phyloP scores from a whole-genome alignment of 805 yeast genomes.

The Candida fluviatilis region DNA sequence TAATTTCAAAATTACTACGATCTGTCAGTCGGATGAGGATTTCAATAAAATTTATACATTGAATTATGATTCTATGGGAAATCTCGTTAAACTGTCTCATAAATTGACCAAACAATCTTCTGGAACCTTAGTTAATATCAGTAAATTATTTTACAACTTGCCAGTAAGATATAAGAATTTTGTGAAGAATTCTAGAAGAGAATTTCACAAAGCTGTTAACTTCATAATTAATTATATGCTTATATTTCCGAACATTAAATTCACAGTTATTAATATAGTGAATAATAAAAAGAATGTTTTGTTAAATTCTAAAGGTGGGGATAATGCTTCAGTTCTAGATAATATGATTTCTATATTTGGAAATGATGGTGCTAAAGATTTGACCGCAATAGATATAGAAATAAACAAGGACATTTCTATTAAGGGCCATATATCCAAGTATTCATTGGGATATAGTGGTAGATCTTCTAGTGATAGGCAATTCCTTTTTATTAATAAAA shows the following conservation, averaged over 20 bases:
- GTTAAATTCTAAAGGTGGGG: constrained; percentile 58
- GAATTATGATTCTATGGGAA: constrained; percentile 54
- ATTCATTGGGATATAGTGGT: constrained; percentile 63
- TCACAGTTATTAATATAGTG: constrained; percentile 52
- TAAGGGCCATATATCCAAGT: constrained; percentile 67
- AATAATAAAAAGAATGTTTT: constrained; percentile 45
- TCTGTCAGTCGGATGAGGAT: constrained; percentile 28
- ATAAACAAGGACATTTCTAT: constrained; percentile 36
- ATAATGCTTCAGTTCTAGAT: constrained; percentile 29
- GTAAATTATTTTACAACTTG: constrained; percentile 57
- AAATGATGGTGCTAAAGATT: constrained; percentile 53
- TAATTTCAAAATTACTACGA: constrained; percentile 44
- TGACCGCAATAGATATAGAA: constrained; percentile 45
- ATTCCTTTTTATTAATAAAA: constrained; percentile 60
- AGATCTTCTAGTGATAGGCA: constrained; percentile 74
- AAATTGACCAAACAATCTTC: constrained; percentile 35
- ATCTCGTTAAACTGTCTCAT: constrained; percentile 29
- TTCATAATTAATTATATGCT: constrained; percentile 67
- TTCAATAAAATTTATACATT: constrained; percentile 59
- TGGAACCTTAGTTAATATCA: constrained; percentile 66
- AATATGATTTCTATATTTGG: constrained; percentile 73
- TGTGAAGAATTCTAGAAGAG: constrained; percentile 60
- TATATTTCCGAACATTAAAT: constrained; percentile 52
- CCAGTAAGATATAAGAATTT: constrained; percentile 85
- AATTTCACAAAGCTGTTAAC: constrained; percentile 63